A percentile compares a stretch with the other conserved stretches of the same genome.
These are phyloP conservation scores for Gamsiella multidivaricata DNA, from an alignment of 192 early-diverging fungal species.

Conservation along the genomic window DNA sequence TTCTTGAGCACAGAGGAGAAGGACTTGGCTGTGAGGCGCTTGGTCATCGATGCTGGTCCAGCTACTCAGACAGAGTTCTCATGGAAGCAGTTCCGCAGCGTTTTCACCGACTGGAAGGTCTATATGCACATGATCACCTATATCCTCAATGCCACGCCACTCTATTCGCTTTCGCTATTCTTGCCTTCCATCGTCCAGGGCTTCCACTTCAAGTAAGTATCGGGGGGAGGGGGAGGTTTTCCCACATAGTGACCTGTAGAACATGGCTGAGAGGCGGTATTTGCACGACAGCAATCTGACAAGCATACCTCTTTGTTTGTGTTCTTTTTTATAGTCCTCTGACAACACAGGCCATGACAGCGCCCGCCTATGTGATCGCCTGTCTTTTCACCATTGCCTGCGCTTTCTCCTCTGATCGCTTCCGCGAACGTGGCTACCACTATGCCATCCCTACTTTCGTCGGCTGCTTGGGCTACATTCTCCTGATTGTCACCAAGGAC, in stretches of 20 bases:
- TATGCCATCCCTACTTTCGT: constrained; percentile 52
- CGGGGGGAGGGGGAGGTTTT: too few species aligned
- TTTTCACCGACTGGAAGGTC: constrained; percentile 63
- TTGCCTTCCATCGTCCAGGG: constrained; percentile 77
- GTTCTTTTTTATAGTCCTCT: constrained; percentile 25
- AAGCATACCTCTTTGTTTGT: too few species aligned
- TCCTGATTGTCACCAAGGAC: constrained; percentile 54
- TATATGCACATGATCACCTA: constrained; percentile 68
- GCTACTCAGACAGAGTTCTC: constrained; percentile 60
- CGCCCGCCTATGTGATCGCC: constrained; percentile 63
- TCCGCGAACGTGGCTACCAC: constrained; percentile 59
- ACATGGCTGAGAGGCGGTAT: too few species aligned
- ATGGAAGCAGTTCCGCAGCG: constrained; percentile 61
- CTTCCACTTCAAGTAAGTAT: constrained; percentile 65
- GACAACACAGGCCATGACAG: constrained; percentile 61
- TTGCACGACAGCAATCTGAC: too few species aligned
- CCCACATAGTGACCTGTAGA: too few species aligned
- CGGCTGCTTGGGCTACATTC: constrained; percentile 61
- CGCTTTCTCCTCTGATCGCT: constrained; percentile 38
- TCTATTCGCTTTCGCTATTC: constrained; percentile 74
- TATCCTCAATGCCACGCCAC: constrained; percentile 71
- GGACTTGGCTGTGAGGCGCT: constrained; percentile 54
- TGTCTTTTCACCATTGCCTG: constrained; percentile 41
- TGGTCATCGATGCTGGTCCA: constrained; percentile 60
- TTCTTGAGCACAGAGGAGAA: constrained; percentile 60